These are phyloP conservation scores for Aspergillus pseudoterreus DNA, from an alignment of 2,329 filamentous ascomycete species.

Conservation along the genomic window DNA sequence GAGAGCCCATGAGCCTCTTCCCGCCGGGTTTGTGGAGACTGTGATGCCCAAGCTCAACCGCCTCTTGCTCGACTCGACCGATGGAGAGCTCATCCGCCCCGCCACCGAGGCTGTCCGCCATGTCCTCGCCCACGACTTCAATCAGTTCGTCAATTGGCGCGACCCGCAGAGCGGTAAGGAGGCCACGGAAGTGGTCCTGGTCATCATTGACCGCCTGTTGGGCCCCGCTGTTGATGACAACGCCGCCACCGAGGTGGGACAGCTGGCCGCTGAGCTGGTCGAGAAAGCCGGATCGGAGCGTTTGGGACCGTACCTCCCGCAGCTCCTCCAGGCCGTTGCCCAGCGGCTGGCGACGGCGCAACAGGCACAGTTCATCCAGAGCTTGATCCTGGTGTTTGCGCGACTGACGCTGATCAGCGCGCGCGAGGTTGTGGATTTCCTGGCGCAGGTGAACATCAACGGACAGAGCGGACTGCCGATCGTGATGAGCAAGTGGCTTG, in stretches of 20 bases:
- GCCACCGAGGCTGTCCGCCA: conserved; percentile 83
- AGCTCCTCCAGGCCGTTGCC: conserved; percentile 85
- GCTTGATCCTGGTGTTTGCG: conserved; percentile 90
- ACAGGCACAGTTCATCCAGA: conserved; percentile 89
- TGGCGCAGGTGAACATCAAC: conserved; percentile 77
- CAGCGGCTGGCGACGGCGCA: conserved; percentile 76
- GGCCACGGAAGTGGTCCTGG: conserved; percentile 81
- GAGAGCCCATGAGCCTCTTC: conserved; percentile 79
- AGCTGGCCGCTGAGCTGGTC: conserved; percentile 87
- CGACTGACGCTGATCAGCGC: conserved; percentile 81
- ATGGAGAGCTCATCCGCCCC: conserved; percentile 83
- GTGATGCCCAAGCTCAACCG: conserved; percentile 83
- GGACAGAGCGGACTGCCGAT: conserved; percentile 76
- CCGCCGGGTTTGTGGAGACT: conserved; percentile 77
- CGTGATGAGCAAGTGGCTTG: conserved; percentile 91
- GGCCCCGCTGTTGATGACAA: conserved; percentile 84
- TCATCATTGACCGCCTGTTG: conserved; percentile 88
- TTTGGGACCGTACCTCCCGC: conserved; percentile 82
- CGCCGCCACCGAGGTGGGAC: conserved; percentile 91
- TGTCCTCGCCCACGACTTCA: conserved; percentile 82
- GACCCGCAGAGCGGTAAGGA: conserved; percentile 72
- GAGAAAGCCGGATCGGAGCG: conserved; percentile 91
- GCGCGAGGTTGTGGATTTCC: conserved; percentile 85
- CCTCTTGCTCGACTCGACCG: conserved; percentile 76
- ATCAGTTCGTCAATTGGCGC: conserved; percentile 84